These are phyloP conservation scores for Dendrobium chrysotoxum DNA, from an alignment of 106 monocot species.

Conservation along the genomic window DNA sequence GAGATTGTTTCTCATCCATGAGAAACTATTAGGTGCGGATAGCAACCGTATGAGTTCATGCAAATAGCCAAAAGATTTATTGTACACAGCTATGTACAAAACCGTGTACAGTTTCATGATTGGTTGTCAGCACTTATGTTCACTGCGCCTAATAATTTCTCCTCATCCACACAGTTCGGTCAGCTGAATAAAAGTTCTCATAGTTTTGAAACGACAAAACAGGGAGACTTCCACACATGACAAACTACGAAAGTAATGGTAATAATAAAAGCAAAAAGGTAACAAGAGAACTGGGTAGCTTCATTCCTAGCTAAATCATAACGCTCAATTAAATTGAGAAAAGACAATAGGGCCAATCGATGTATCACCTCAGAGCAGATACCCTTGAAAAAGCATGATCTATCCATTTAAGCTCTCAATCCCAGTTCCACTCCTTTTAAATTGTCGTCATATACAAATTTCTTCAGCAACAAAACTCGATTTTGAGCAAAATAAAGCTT, in stretches of 20 bases:
- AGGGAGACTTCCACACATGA: not conserved
- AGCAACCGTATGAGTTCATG: no score
- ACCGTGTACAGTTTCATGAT: no score
- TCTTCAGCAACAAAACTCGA: not conserved
- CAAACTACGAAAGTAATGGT: not conserved
- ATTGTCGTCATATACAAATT: not conserved
- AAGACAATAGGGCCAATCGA: not conserved
- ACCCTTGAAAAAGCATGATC: conserved; percentile 30
- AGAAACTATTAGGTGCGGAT: no score
- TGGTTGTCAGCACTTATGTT: no score
- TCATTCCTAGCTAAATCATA: not conserved
- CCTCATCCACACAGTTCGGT: not conserved
- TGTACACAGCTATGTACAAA: no score
- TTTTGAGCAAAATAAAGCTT: not conserved
- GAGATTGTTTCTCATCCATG: not conserved
- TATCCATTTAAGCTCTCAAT: conserved; percentile 26
- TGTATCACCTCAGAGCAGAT: conserved; percentile 26
- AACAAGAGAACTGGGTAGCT: not conserved
- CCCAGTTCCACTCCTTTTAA: not conserved
- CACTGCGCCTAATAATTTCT: no score
- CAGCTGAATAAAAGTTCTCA: not conserved
- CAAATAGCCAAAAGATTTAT: no score
- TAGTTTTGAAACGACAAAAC: not conserved
- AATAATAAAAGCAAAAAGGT: not conserved
- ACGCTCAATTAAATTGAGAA: not conserved